A percentile compares a stretch with the other conserved stretches of the same genome.
phyloP scores from a whole-genome alignment of 1,284 basidiomycete species.

The Leccinum proximum region DNA sequence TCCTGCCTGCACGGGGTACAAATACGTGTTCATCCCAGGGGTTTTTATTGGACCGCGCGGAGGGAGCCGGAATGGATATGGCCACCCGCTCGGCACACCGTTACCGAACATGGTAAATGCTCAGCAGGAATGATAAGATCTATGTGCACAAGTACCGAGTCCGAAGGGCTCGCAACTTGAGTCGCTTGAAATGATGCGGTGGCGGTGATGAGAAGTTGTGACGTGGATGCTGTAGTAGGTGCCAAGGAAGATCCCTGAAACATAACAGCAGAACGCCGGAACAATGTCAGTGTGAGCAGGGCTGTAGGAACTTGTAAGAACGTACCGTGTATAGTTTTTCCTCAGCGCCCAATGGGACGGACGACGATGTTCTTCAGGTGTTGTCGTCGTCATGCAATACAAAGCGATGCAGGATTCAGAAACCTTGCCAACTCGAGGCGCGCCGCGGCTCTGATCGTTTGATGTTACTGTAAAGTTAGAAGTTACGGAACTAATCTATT shows the following conservation, averaged over 20 bases:
- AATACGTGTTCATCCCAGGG: neutral
- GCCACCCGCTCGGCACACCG: neutral
- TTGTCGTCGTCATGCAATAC: neutral
- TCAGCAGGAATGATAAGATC: neutral
- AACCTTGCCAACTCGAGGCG: neutral
- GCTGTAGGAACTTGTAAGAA: neutral
- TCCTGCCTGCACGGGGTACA: neutral
- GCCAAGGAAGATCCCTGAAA: neutral
- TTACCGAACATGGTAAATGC: neutral
- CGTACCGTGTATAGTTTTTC: neutral
- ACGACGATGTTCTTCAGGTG: neutral
- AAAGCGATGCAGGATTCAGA: neutral
- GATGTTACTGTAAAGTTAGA: neutral
- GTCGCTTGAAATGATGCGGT: neutral
- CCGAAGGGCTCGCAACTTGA: neutral
- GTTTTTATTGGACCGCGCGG: neutral
- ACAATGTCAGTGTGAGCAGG: neutral
- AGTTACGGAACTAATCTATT: neutral
- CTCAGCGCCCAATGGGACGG: neutral
- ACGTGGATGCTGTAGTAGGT: neutral
- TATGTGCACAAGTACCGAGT: neutral
- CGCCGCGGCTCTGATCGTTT: neutral
- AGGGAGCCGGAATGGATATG: neutral
- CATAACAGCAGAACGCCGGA: neutral
- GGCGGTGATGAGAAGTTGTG: neutral